Conservation (phyloP, 75 land plant genomes). For the Picea glauca region DNA sequence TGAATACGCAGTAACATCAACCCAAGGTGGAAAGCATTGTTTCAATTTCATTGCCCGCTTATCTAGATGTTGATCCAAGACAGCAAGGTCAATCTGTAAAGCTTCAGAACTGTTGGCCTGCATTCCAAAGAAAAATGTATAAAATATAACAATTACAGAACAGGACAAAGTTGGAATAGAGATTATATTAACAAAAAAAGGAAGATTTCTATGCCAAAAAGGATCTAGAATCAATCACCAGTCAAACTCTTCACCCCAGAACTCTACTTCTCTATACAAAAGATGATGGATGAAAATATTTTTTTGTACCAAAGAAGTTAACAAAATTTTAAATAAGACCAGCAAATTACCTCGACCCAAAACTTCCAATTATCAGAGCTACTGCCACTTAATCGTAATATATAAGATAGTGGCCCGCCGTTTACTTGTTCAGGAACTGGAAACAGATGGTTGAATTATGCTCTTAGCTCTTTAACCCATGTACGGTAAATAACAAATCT, state of each 20-base stretch:
- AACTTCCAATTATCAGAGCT: conserved; percentile 74
- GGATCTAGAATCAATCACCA: background rate
- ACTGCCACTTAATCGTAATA: conserved; percentile 76
- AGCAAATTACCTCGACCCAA: conserved; percentile 77
- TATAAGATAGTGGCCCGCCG: conserved; percentile 88
- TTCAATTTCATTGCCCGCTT: conserved; percentile 44
- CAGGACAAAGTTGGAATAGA: background rate
- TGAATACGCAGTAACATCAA: conserved; percentile 68
- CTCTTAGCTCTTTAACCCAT: conserved; percentile 1
- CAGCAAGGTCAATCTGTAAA: conserved; percentile 63
- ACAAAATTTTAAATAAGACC: background rate
- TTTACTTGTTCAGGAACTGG: conserved; percentile 58
- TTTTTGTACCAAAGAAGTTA: background rate
- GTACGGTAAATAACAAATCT: background rate
- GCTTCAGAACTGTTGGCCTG: conserved; percentile 61
- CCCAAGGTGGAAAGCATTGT: conserved; percentile 67
- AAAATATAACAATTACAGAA: background rate
- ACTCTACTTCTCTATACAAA: background rate
- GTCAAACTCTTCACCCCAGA: background rate
- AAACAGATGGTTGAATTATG: background rate
- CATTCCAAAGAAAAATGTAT: background rate
- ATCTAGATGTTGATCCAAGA: conserved; percentile 59
- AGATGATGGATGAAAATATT: background rate
- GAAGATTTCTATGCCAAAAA: background rate
- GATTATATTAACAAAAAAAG: conserved; percentile 4